Base-by-base conservation (phyloP, 192 early-diverging fungal genomes). In the Thoreauomyces humboldtii region DNA sequence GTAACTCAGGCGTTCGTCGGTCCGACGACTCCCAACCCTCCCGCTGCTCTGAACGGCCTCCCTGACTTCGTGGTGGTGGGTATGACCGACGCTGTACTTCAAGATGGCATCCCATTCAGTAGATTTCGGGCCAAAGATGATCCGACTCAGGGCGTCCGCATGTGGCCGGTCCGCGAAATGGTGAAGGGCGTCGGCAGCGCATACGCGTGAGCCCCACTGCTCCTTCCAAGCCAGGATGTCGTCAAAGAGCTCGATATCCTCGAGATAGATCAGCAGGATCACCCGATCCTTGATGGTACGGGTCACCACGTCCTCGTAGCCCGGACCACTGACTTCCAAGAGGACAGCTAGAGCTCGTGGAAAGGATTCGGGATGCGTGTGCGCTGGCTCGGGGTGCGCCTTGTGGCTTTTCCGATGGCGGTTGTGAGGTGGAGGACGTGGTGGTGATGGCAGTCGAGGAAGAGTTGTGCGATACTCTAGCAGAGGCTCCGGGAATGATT, bases 71-170 rank as follows among this genome's bases (percentile, higher is more conserved):
- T 48, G 47, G 22, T 52, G 50, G 27, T 4, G 27, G 27, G 50
- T 31, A 4, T 15, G 27, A 14, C 38, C 34, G 2, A 47, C 41
- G n/a, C 21, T 44, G 45, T 61, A 61, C 28, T 61, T 61, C 1
- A 61, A 43, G 19, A 61, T 61, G 38, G 55, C 59, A 43, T 61
- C 59, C 59, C 59, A 61, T 44, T 61, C 43, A 3, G 59, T 61
- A 2, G 59, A 61, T 14, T 34, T 14, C 4, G 55, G 55, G 7
- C 35, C 35, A 57, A 57, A 57, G 55, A 57, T 57, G 29, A 57
- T 57, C 19, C 55, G 55, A 11, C 34, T 35, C 1, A 57, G 55
- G 7, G 55, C 55, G 55, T 57, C 55, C 34, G 35, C 55, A 36
- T 57, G 55, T 1, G 55, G 55, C 4, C 55, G 55, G 19, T 57